These are phyloP conservation scores for Pelargonium australe DNA, from an alignment of 441 rosid species.

Conservation along the genomic window DNA sequence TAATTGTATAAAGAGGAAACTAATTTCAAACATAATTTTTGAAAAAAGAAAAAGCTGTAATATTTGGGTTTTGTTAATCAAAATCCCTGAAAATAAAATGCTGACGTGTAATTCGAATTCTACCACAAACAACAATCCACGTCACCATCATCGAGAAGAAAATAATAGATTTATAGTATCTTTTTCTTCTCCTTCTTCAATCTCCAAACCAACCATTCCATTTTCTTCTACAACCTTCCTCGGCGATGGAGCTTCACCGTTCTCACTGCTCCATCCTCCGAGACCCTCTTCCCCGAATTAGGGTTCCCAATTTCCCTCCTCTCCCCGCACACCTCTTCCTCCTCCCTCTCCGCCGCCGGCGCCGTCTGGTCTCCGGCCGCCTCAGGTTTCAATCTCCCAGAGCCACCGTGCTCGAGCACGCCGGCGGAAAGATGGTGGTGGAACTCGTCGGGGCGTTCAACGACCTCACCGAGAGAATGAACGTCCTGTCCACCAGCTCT, in stretches of 20 bases:
- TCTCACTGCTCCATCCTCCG: neutral
- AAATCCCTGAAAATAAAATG: too few species aligned
- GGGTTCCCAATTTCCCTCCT: neutral
- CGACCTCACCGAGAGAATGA: slow-evolving; percentile 79
- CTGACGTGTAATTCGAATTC: too few species aligned
- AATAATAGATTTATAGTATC: neutral
- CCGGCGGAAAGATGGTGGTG: slow-evolving; percentile 93
- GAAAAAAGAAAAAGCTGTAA: too few species aligned
- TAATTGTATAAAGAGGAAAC: too few species aligned
- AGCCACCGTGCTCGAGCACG: slow-evolving; percentile 44
- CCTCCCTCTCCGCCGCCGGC: neutral
- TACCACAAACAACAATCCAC: slow-evolving; percentile 1
- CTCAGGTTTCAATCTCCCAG: neutral
- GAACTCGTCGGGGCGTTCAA: slow-evolving; percentile 96
- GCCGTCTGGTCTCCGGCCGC: neutral
- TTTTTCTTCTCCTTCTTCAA: neutral
- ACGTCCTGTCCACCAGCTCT: slow-evolving; percentile 66
- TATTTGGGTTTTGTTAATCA: too few species aligned
- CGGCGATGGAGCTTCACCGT: neutral
- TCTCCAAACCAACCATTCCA: neutral
- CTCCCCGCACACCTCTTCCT: neutral
- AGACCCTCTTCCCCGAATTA: neutral
- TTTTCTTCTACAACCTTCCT: neutral
- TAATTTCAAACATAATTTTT: too few species aligned
- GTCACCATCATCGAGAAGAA: neutral